phyloP scores from a whole-genome alignment of 2,329 filamentous ascomycete genomes.

The Lecanoromycetidae sp. region DNA sequence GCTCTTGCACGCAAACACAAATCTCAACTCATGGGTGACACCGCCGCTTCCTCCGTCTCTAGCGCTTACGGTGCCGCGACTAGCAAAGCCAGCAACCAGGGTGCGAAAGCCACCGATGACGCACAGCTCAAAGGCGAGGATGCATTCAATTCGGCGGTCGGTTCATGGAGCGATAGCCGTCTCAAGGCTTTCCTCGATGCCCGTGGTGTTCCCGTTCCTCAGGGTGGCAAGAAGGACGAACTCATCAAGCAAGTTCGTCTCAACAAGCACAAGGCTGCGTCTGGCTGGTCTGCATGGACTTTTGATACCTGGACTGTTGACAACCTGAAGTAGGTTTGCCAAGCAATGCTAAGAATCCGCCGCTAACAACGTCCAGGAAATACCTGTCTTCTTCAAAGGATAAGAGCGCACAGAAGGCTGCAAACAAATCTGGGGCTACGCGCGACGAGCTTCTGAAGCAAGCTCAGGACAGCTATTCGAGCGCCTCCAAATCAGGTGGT shows the following conservation, averaged over 20 bases:
- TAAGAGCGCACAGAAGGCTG: constrained; percentile 36
- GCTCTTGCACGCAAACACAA: constrained; percentile 83
- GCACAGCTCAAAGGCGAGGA: constrained; percentile 51
- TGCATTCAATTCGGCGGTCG: constrained; percentile 51
- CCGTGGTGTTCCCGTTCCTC: constrained; percentile 62
- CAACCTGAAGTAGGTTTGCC: constrained; percentile 56
- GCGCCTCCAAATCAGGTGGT: constrained; percentile 37
- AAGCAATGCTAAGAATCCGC: constrained; percentile 18
- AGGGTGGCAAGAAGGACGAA: constrained; percentile 58
- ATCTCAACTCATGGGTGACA: constrained; percentile 56
- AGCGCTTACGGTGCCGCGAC: constrained; percentile 58
- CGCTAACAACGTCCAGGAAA: constrained; percentile 30
- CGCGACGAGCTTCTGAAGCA: constrained; percentile 61
- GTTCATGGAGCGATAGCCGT: constrained; percentile 60
- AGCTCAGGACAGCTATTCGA: constrained; percentile 35
- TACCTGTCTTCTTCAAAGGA: constrained; percentile 33
- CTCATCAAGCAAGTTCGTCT: constrained; percentile 64
- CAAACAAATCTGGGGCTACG: constrained; percentile 51
- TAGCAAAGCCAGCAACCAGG: constrained; percentile 63
- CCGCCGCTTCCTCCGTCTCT: constrained; percentile 40
- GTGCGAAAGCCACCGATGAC: constrained; percentile 61
- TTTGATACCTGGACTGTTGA: constrained; percentile 66
- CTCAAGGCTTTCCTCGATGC: constrained; percentile 69
- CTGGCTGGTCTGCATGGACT: constrained; percentile 60
- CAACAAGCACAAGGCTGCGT: constrained; percentile 56